Evolutionary conservation across 2,329 filamentous ascomycete genomes (phyloP), one percentile per base, ranked within the genome.

Genomic region (Ophiostoma populinum): DNA sequence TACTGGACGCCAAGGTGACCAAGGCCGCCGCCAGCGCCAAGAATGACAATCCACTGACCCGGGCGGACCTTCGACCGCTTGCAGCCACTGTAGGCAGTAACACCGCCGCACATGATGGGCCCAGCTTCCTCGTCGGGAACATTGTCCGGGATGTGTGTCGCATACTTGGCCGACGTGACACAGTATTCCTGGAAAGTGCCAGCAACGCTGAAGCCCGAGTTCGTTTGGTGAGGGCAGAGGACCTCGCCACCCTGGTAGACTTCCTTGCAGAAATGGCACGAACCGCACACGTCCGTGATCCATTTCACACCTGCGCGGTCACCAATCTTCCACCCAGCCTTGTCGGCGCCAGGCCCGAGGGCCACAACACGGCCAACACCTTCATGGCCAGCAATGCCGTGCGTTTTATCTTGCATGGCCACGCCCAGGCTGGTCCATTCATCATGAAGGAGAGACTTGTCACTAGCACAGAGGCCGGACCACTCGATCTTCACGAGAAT

Each of bases 141-240:
- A 18, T 57, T 58, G 11, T 63, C 63, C 0, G 67, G 55, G 1
- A 63, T 57, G 24, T 67, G 55, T 3, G 63, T 59, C 3, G 65
- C 55, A 44, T 70, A 68, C 35, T 63, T 56, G 11, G 65, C 67
- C 1, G 70, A 68, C 1, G 59, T 63, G 10, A 61, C 55, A 25
- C 73, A 52, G 47, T 75, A 75, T 47, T 75, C 65, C 49, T 70
- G 63, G 47, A 71, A 75, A 1, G 65, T 65, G 1, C 67, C 61
- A 52, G 20, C 12, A 12, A 35, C 27, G 9, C 42, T 39, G 9
- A 46, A 31, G 3, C 45, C 45, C 1, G 45, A 41, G 17, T 38
- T 37, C 2, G 27, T 27, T 4, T 33, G 24, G n/a, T 41, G 31
- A 3, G 43, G 40, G 40, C 53, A 57, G 38, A 53, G 52, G 18